Conservation (phyloP, 805 yeast genomes). For the Kluyveromyces siamensis region DNA sequence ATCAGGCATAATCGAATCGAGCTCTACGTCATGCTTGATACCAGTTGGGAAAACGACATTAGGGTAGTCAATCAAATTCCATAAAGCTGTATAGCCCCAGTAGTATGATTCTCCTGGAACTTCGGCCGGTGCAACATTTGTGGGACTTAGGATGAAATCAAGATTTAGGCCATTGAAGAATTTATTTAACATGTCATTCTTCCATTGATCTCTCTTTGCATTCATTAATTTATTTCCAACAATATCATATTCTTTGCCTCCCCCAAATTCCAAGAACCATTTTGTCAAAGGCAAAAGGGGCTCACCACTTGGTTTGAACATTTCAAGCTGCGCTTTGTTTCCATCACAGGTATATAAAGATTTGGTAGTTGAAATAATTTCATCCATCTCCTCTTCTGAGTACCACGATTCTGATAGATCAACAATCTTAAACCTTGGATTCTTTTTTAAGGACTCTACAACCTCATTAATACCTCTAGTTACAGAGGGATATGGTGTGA, state of each 20-base stretch:
- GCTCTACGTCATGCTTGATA: conserved; percentile 43
- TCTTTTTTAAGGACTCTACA: conserved; percentile 42
- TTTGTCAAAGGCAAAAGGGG: conserved; percentile 57
- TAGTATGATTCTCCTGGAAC: conserved; percentile 51
- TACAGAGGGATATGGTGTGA: conserved; percentile 60
- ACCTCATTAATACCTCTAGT: conserved; percentile 45
- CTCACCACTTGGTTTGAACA: conserved; percentile 56
- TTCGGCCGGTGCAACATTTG: conserved; percentile 66
- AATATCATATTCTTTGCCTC: conserved; percentile 41
- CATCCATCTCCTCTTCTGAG: conserved; percentile 16
- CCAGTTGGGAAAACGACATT: conserved; percentile 58
- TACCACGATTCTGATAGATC: conserved; percentile 24
- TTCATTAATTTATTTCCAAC: conserved; percentile 50
- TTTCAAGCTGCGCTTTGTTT: conserved; percentile 43
- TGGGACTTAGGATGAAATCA: conserved; percentile 61
- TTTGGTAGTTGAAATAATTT: conserved; percentile 11
- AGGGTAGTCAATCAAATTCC: conserved; percentile 66
- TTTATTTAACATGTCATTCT: conserved; percentile 33
- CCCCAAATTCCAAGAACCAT: conserved; percentile 50
- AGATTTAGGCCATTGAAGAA: conserved; percentile 22
- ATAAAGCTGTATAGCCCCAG: conserved; percentile 76
- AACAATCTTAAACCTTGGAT: conserved; percentile 52
- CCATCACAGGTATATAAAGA: conserved; percentile 59
- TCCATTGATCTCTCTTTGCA: conserved; percentile 45
- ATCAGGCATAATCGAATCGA: conserved; percentile 29